Base-by-base conservation (phyloP, 805 yeast genomes). In the Sugiyamaella mastotermitis region DNA sequence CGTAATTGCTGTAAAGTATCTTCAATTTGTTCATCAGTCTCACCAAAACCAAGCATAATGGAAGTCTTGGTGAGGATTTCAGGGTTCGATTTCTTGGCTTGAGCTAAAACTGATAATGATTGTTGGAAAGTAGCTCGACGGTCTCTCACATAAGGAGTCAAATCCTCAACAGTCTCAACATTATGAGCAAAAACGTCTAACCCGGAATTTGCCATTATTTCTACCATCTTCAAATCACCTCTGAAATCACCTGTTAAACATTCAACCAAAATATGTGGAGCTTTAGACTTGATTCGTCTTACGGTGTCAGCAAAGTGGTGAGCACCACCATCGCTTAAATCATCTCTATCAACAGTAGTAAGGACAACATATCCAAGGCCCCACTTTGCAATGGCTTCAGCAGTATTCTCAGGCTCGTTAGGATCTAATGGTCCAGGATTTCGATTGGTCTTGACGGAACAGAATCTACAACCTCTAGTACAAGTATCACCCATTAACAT, bases 401-500 rank as follows among this genome's bases (percentile, higher is more conserved):
- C 97, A 0, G 98, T 94, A 54, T 92, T 86, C 56, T 85, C 96
- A 1, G 99, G 99, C 61, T 92, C 99, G 69, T 72, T 78, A 15
- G 97, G 95, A 64, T 92, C 99, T 5, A 94, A 81, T 7, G 87
- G 77, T 1, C 80, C 78, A 1, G 99, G 99, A 1, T 65, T 65
- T 54, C 98, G 73, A 58, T 79, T 80, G 1, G 99, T 92, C 61
- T 92, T 92, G 33, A 92, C 98, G 1, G 95, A 84, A 60, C 99
- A 92, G 64, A 92, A 92, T 47, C 99, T 72, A 59, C 99, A 92
- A n/a, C 99, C 99, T 64, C 99, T 74, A 1, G 99, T 92, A 64
- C 99, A 92, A 0, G 98, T 92, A 54, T 92, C 99, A 45, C 99
- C 99, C 74, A 92, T 72, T 42, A 92, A 69, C 99, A 92, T 92